These are phyloP conservation scores for Wickerhamiella sorbophila DNA, from an alignment of 805 yeast genomes.

Conservation along the genomic window DNA sequence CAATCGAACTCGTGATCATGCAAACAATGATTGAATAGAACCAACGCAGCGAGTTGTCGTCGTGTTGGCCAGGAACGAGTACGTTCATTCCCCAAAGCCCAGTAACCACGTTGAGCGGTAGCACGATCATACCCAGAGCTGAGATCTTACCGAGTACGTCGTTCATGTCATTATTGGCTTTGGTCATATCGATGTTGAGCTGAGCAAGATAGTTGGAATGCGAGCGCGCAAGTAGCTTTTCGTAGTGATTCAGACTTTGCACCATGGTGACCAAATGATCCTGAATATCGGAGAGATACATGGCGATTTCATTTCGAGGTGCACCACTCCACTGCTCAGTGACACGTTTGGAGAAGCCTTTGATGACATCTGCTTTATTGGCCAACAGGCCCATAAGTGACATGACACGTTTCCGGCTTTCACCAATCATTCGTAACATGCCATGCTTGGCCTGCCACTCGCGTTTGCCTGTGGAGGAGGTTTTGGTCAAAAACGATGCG, in stretches of 20 bases:
- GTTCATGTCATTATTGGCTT: conserved; percentile 91
- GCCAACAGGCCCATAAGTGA: conserved; percentile 70
- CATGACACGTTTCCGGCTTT: conserved; percentile 90
- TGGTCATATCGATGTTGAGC: conserved; percentile 94
- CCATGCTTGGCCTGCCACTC: conserved; percentile 91
- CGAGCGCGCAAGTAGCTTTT: conserved; percentile 82
- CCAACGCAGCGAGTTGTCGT: conserved; percentile 46
- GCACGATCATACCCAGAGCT: conserved; percentile 82
- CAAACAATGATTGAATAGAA: conserved; percentile 32
- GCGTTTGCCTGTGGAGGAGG: conserved; percentile 30
- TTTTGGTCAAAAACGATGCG: background rate
- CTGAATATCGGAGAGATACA: conserved; percentile 93
- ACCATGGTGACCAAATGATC: conserved; percentile 97
- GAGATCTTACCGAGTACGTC: conserved; percentile 91
- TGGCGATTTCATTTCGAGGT: conserved; percentile 74
- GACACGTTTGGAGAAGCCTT: conserved; percentile 85
- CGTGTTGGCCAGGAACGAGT: conserved; percentile 78
- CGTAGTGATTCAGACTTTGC: conserved; percentile 86
- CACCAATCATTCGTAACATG: conserved; percentile 89
- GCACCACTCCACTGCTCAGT: conserved; percentile 72
- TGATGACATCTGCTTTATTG: conserved; percentile 93
- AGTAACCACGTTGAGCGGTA: conserved; percentile 89
- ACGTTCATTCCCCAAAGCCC: conserved; percentile 99
- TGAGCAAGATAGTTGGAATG: conserved; percentile 95
- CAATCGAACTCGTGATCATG: conserved; percentile 22